Percentiles rank a stretch among this genome's conserved stretches.
phyloP scores from a whole-genome alignment of 306 rosid species.

The Fagus crenata region DNA sequence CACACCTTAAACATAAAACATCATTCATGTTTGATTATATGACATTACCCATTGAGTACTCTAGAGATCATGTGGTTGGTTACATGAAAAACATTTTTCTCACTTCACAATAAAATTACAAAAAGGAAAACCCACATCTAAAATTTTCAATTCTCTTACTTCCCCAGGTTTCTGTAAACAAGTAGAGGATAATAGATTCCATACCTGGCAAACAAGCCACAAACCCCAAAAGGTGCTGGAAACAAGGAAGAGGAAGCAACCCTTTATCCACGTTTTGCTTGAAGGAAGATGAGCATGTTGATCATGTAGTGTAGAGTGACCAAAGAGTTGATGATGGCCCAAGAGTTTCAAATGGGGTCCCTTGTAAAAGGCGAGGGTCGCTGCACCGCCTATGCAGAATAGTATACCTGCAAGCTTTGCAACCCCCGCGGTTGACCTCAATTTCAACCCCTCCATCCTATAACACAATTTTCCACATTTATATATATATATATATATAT shows the following conservation, averaged over 20 bases:
- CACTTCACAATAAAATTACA: too few species aligned
- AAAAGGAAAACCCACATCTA: too few species aligned
- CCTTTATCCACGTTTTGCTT: constrained; percentile 62
- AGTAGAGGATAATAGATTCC: neutral
- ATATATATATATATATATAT: too few species aligned
- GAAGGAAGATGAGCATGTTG: constrained; percentile 26
- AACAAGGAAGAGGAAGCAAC: constrained; percentile 77
- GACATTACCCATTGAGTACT: too few species aligned
- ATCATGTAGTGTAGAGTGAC: constrained; percentile 28
- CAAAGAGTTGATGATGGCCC: constrained; percentile 36
- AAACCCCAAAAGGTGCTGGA: constrained; percentile 67
- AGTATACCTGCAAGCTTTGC: constrained; percentile 68
- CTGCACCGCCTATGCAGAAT: constrained; percentile 62
- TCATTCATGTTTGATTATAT: neutral
- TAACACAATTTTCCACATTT: neutral
- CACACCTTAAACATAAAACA: neutral
- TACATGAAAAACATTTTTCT: too few species aligned
- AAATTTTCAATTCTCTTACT: neutral
- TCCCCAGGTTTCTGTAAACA: neutral
- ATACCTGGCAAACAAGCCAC: constrained; percentile 85
- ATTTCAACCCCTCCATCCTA: constrained; percentile 65
- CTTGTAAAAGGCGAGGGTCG: constrained; percentile 63
- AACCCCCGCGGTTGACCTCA: constrained; percentile 54
- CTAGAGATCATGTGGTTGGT: too few species aligned
- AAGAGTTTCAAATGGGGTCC: constrained; percentile 59